Conservation (phyloP, 352 stramenopile genomes). For the Pseudoperonospora humuli region DNA sequence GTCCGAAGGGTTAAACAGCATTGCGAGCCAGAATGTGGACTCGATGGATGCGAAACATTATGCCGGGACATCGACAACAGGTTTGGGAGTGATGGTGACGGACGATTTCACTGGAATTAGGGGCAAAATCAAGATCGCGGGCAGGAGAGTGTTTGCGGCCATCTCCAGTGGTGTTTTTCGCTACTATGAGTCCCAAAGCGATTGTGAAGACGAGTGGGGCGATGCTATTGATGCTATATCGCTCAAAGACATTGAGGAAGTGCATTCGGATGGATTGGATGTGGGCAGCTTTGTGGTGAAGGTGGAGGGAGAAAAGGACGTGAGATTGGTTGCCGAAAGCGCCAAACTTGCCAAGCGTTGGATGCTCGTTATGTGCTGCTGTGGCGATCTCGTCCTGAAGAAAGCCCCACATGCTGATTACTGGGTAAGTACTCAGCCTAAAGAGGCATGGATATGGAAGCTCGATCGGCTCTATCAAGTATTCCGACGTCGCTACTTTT, state of each 20-base stretch:
- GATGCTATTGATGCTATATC: slow-evolving; percentile 78
- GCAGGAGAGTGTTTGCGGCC: slow-evolving; percentile 52
- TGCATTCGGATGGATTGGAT: slow-evolving; percentile 68
- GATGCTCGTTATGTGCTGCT: slow-evolving; percentile 88
- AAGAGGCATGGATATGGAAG: slow-evolving; percentile 86
- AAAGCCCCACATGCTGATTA: slow-evolving; percentile 55
- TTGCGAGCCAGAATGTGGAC: slow-evolving; percentile 18
- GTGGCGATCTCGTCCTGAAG: slow-evolving; percentile 64
- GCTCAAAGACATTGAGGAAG: slow-evolving; percentile 65
- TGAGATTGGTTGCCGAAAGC: slow-evolving; percentile 64
- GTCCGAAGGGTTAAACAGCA: slow-evolving; percentile 30
- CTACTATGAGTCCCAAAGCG: slow-evolving; percentile 78
- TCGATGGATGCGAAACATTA: slow-evolving; percentile 21
- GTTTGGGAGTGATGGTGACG: slow-evolving; percentile 17
- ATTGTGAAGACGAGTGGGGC: slow-evolving; percentile 79
- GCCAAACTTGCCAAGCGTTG: slow-evolving; percentile 65
- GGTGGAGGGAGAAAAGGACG: slow-evolving; percentile 59
- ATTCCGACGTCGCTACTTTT: slow-evolving; percentile 77
- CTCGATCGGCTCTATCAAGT: slow-evolving; percentile 81
- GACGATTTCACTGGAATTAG: slow-evolving; percentile 52
- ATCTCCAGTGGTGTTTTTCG: slow-evolving; percentile 83
- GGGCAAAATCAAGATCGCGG: slow-evolving; percentile 59
- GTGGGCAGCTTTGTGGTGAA: slow-evolving; percentile 71
- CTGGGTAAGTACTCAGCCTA: slow-evolving; percentile 71
- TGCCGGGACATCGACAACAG: slow-evolving; percentile 20